phyloP scores from a whole-genome alignment of 2,329 filamentous ascomycete genomes.

The Exophiala oligosperma region DNA sequence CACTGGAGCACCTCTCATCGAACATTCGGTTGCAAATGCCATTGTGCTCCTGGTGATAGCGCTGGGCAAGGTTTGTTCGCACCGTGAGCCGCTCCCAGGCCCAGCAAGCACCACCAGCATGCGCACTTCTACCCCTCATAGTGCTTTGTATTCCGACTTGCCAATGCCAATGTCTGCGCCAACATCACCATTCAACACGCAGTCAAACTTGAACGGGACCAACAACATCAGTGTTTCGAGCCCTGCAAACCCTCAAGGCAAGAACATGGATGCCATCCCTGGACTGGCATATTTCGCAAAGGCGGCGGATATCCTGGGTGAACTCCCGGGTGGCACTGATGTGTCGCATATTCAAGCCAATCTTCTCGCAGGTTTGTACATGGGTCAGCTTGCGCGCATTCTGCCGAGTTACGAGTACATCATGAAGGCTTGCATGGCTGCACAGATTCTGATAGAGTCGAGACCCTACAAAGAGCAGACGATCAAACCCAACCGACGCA shows the following conservation, averaged over 20 bases:
- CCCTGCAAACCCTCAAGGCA: constrained; percentile 44
- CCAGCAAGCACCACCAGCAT: constrained; percentile 36
- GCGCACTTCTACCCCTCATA: constrained; percentile 33
- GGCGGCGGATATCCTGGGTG: constrained; percentile 82
- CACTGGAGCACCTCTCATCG: constrained; percentile 31
- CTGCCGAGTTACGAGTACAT: constrained; percentile 81
- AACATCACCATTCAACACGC: constrained; percentile 23
- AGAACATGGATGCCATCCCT: constrained; percentile 82
- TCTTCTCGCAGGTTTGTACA: constrained; percentile 82
- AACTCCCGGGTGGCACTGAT: constrained; percentile 74
- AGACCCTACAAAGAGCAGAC: constrained; percentile 16
- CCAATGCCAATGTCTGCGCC: constrained; percentile 29
- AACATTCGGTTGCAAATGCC: constrained; percentile 72
- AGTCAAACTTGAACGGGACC: constrained; percentile 20
- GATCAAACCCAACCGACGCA: constrained; percentile 22
- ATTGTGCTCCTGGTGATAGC: constrained; percentile 81
- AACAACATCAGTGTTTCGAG: constrained; percentile 9
- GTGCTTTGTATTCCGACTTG: constrained; percentile 23
- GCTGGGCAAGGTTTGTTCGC: constrained; percentile 76
- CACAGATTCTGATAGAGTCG: constrained; percentile 74
- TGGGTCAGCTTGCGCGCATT: constrained; percentile 82
- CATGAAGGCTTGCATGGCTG: constrained; percentile 58
- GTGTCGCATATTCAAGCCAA: constrained; percentile 82
- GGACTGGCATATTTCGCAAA: constrained; percentile 87
- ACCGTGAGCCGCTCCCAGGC: constrained; percentile 52